Base-by-base conservation (phyloP, 2,329 filamentous ascomycete genomes). In the Penicillium sp. region DNA sequence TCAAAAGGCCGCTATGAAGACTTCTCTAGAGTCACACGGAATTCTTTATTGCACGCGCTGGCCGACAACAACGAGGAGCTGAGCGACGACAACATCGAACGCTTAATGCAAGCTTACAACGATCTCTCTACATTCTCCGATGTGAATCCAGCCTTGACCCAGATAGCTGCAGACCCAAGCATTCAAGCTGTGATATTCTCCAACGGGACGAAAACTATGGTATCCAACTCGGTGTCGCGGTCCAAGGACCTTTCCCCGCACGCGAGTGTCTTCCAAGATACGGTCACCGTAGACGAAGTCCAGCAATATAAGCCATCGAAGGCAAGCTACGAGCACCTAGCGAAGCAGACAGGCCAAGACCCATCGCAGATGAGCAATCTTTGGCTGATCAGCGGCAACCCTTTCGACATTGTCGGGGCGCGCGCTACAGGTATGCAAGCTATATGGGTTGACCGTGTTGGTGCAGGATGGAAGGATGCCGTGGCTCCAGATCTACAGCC, bases 381-480 rank as follows among this genome's bases (percentile, higher is more conserved):
- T 14, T 90, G 88, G 86, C 72, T 92, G 8, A 80, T 92, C 6
- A 88, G 82, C 61, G 83, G 84, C 1, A 92, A 92, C 67, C 85
- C 89, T 2, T 92, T 92, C 68, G 89, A 92, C 68, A 76, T 88
- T 16, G 80, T 85, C 0, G 89, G 89, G 0, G 85, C 88, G 1
- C 79, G 78, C 58, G 78, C 78, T 1, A 78, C 80, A 5, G 88
- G 88, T 0, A 74, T 90, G 74, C 79, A 81, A 63, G 82, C 85
- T 24, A 84, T 80, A 13, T 91, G 86, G 85, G 81, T 92, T 6
- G 86, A 90, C 73, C 76, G 88, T 26, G 71, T 68, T 14, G 81
- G 82, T 0, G 77, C 72, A 9, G 87, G 87, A 3, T 91, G 88
- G 88, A 76, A 80, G 58, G 89, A 92, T 74, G 74, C 72, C 10